These are phyloP conservation scores for Heliamphora pulchella DNA, from an alignment of 179 eudicot species.

Conservation along the genomic window DNA sequence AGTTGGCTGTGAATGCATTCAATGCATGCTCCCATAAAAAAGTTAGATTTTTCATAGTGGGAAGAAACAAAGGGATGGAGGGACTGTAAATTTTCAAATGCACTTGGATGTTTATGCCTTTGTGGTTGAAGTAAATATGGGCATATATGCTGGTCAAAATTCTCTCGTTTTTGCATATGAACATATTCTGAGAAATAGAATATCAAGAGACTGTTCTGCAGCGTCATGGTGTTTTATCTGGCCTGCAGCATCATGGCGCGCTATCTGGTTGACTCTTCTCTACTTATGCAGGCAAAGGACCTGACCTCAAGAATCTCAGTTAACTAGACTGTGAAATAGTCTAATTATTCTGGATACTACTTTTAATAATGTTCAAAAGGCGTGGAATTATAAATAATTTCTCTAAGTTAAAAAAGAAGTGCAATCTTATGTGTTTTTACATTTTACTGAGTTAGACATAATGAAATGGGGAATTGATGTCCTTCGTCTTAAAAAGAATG, in stretches of 20 bases:
- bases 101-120: not conserved
- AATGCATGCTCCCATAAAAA: not conserved
- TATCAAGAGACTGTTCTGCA: not conserved
- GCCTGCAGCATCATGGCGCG: not conserved
- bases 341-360: not conserved
- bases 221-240: not conserved
- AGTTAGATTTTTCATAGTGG: not conserved
- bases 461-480: not conserved
- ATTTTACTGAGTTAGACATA: no score
- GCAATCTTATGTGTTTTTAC: no score
- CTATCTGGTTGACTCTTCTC: no score
- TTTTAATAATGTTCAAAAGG: not conserved
- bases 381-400: not conserved
- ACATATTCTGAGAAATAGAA: not conserved
- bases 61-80: not conserved
- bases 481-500: not conserved
- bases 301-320: not conserved
- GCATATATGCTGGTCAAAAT: not conserved
- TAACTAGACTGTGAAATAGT: not conserved
- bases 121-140: not conserved
- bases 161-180: not conserved
- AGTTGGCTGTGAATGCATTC: not conserved
- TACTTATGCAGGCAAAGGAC: not conserved
- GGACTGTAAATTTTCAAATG: no score
- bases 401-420: not conserved